Evolutionary conservation across 345 rosid genomes (phyloP).

Genomic region (Rhodamnia rubescens): DNA sequence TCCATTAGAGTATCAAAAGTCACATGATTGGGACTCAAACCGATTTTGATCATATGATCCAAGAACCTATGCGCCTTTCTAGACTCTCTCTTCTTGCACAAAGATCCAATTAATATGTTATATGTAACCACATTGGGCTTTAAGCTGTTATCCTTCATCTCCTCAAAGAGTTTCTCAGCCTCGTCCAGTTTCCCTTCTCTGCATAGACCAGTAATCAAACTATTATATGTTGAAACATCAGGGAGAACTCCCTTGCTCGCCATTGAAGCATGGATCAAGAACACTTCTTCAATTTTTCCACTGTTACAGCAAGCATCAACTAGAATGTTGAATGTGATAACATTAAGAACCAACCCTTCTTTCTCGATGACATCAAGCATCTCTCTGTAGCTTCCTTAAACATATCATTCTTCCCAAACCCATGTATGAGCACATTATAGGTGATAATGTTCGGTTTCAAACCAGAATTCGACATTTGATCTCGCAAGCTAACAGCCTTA

Average conservation of each 20-base stretch:
- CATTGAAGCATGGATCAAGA: slow-evolving; percentile 37
- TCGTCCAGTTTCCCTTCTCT: slow-evolving; percentile 25
- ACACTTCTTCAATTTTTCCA: slow-evolving; percentile 45
- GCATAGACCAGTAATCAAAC: slow-evolving; percentile 63
- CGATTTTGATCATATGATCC: slow-evolving; percentile 35
- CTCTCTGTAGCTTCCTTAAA: slow-evolving; percentile 39
- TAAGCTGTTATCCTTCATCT: slow-evolving; percentile 31
- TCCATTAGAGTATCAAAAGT: slow-evolving; percentile 67
- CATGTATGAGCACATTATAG: slow-evolving; percentile 56
- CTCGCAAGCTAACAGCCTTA: slow-evolving; percentile 36
- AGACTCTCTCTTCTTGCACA: slow-evolving; percentile 45
- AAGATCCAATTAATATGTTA: slow-evolving; percentile 51
- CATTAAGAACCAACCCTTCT: slow-evolving; percentile 31
- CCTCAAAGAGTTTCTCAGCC: slow-evolving; percentile 30
- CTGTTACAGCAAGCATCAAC: slow-evolving; percentile 64
- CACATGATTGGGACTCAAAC: slow-evolving; percentile 53
- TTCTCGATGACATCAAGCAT: slow-evolving; percentile 30
- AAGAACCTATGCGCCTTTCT: slow-evolving; percentile 50
- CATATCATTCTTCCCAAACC: slow-evolving; percentile 58
- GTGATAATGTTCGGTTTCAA: slow-evolving; percentile 46
- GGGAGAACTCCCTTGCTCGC: slow-evolving; percentile 34
- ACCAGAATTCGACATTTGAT: slow-evolving; percentile 47
- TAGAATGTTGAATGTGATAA: slow-evolving; percentile 47
- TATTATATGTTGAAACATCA: slow-evolving; percentile 46
- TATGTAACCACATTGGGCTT: slow-evolving; percentile 46